These are phyloP conservation scores for Trichomonas vaginalis DNA, from an alignment of 208 protist genomes.

Conservation along the genomic window DNA sequence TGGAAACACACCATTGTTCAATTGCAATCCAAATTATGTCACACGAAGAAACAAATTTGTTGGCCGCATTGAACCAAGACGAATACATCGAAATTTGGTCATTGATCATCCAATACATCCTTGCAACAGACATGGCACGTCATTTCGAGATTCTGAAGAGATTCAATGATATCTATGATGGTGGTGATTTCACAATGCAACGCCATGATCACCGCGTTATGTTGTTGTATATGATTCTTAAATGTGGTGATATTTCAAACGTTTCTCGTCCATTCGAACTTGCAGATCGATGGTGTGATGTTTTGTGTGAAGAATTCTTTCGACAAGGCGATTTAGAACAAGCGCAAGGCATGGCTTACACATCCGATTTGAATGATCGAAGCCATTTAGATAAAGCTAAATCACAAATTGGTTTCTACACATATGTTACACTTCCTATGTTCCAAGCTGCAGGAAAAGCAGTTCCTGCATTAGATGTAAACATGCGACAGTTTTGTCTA, in stretches of 20 bases:
- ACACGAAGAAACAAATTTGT: slow-evolving; percentile 23
- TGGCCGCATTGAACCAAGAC: slow-evolving; percentile 17
- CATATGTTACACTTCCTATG: neutral
- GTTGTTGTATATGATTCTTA: neutral
- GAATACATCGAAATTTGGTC: slow-evolving; percentile 33
- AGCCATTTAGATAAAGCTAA: neutral
- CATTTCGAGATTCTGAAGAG: slow-evolving; percentile 34
- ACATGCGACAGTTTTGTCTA: neutral
- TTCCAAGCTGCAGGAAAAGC: neutral
- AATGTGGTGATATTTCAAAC: neutral
- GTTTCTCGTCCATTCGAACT: neutral
- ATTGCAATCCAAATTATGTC: slow-evolving; percentile 29
- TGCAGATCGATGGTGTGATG: neutral
- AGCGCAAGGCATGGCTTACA: neutral
- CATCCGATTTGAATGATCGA: neutral
- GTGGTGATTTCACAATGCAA: neutral
- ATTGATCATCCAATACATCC: slow-evolving; percentile 35
- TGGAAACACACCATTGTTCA: slow-evolving; percentile 47
- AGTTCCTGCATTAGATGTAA: neutral
- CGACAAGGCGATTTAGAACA: neutral
- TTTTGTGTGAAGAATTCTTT: neutral
- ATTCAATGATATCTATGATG: neutral
- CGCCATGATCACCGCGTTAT: neutral
- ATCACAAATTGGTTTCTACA: neutral
- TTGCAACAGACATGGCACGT: slow-evolving; percentile 41